Evolutionary conservation across 192 early-diverging fungal genomes (phyloP), one percentile per base, ranked within the genome.

Genomic region (Paraglomus brasilianum): DNA sequence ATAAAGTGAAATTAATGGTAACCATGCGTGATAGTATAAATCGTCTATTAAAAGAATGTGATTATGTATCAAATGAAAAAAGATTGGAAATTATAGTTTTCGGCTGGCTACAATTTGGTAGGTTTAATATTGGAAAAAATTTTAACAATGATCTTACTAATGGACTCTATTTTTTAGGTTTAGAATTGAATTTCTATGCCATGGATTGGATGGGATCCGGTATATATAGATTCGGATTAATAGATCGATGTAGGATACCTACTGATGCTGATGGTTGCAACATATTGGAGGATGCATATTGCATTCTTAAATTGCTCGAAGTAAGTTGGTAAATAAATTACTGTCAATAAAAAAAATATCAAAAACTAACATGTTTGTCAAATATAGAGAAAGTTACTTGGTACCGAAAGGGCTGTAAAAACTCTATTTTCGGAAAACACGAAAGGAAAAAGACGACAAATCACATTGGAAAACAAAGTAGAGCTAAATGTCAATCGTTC

Each of bases 31-130:
- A 60, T 40, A 41, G 38, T 60, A 60, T 60, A 5, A 60, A 60
- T 60, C 13, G 39, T 21, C 15, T 60, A 40, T 60, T 60, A 60
- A 60, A 60, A 41, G 39, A 60, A 60, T 43, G 39, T 17, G 39
- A 43, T 38, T n/a, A 60, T n/a, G 58, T 60, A 15, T 60, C 41
- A 5, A 21, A 60, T 6, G 42, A 60, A 42, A 60, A 38, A 38
- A 10, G 41, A 60, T 41, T 41, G 6, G 39, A 40, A 14, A 41
- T 60, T 17, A 43, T 60, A 60, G 39, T 60, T 60, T 60, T 41
- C 41, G n/a, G 58, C 58, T 60, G 41, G 58, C 58, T 60, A 14
- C 41, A 60, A 17, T 13, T 60, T 60, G 58, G 58, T 60, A 60
- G 39, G 41, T 60, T 60, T 41, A 60, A 60, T 43, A 60, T 43